Percentiles rank a stretch among this genome's conserved stretches.
phyloP scores from a whole-genome alignment of 208 protist genomes.

The Leishmania braziliensis region DNA sequence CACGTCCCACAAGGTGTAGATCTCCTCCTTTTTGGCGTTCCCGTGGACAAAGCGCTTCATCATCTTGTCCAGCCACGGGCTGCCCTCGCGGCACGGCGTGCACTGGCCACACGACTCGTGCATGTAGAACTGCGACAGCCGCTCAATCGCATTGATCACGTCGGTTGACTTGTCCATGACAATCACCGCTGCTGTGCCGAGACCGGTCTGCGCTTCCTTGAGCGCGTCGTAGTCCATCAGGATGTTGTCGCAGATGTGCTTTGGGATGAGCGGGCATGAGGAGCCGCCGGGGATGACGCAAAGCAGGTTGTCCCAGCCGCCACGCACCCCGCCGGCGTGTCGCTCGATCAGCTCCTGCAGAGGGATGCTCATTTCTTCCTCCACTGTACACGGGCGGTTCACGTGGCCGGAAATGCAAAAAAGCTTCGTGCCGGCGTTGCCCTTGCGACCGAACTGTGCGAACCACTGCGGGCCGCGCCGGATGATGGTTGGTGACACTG shows the following conservation, averaged over 20 bases:
- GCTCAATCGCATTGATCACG: slow-evolving; percentile 95
- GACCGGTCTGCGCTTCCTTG: slow-evolving; percentile 90
- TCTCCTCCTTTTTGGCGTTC: slow-evolving; percentile 96
- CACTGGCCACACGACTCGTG: slow-evolving; percentile 98
- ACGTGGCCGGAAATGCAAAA: slow-evolving; percentile 98
- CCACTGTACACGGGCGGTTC: slow-evolving; percentile 98
- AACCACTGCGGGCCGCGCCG: slow-evolving; percentile 96
- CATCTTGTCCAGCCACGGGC: slow-evolving; percentile 96
- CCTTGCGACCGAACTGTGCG: slow-evolving; percentile 95
- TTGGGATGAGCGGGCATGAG: slow-evolving; percentile 96
- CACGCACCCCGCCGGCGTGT: slow-evolving; percentile 96
- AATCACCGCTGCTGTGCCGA: slow-evolving; percentile 99
- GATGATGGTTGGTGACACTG: slow-evolving; percentile 96
- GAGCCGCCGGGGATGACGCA: slow-evolving; percentile 97
- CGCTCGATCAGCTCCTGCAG: slow-evolving; percentile 97
- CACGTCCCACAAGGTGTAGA: slow-evolving; percentile 98
- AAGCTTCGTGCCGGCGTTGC: slow-evolving; percentile 98
- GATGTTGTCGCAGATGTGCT: slow-evolving; percentile 94
- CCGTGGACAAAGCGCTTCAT: slow-evolving; percentile 97
- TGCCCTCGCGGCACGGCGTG: slow-evolving; percentile 98
- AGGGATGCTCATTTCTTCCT: slow-evolving; percentile 99
- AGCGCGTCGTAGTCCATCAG: slow-evolving; percentile 99
- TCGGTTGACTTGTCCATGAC: slow-evolving; percentile 99
- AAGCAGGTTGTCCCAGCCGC: slow-evolving; percentile 99
- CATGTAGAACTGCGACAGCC: slow-evolving; percentile 97